Percentiles rank a stretch among this genome's conserved stretches.
phyloP scores from a whole-genome alignment of 2,329 filamentous ascomycete species.

The Botrytis sinoallii region DNA sequence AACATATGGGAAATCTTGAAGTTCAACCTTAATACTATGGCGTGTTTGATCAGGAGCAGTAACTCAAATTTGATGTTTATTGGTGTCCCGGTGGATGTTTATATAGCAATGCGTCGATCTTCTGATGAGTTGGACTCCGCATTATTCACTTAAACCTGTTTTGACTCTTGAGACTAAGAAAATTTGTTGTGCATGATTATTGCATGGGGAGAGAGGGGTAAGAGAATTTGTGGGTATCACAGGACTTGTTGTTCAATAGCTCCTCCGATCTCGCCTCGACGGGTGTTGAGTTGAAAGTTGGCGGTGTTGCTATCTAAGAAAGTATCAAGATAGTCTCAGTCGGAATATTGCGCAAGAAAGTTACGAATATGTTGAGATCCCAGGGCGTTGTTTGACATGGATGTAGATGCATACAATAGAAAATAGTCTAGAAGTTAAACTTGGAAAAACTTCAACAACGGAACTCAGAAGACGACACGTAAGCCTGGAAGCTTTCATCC shows the following conservation, averaged over 20 bases:
- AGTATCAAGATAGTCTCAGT: neutral
- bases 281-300: neutral
- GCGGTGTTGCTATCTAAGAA: neutral
- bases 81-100: neutral
- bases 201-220: neutral
- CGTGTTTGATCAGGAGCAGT: fast-evolving
- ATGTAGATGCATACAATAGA: neutral
- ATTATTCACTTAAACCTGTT: neutral
- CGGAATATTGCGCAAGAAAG: neutral
- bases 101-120: neutral
- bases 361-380: neutral
- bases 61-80: neutral
- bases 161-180: neutral
- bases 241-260: neutral
- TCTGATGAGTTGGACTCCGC: neutral
- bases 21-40: too few relatives aligned
- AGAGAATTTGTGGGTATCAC: neutral
- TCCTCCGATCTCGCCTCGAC: neutral
- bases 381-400: neutral
- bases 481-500: fast-evolving
- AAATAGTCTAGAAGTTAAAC: neutral
- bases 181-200: too few relatives aligned
- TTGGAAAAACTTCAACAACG: neutral
- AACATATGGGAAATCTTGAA: neutral
- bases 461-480: neutral